Base-by-base conservation (phyloP, 1,284 basidiomycete species). In the Mycena sp. region DNA sequence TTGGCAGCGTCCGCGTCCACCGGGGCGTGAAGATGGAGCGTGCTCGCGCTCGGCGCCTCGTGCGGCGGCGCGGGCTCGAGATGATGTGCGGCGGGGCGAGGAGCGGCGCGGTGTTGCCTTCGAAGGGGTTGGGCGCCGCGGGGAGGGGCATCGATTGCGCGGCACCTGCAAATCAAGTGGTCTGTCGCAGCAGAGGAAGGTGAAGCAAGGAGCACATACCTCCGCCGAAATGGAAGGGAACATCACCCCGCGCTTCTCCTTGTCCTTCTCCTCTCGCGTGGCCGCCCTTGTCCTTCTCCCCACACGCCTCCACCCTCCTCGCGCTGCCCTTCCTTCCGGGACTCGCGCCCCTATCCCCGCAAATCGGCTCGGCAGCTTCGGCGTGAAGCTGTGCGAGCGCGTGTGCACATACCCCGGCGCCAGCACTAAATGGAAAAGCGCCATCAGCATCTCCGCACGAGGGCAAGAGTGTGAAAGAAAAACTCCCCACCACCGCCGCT, bases 321-420 rank as follows among this genome's bases (percentile, higher is more conserved):
- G 46, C 57, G 43, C 64, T 65, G 1, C 81, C 82, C 70, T 89
- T 89, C 40, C 86, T 77, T 67, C 83, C 84, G 0, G 85, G 84
- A 62, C 78, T 82, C 23, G 82, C 77, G 6, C 17, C 51, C 41
- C 57, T 0, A 54, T 2, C 17, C 35, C 32, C 4, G 88, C 81
- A 1, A 90, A 77, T 64, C 90, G 91, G 0, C 89, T 89, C 0
- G 89, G 82, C n/a, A 90, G 74, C 61, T 87, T 88, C 0, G 88
- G 89, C 0, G 88, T 87, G 67, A 91, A 90, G 2, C 88, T 84
- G 67, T 89, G 87, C 30, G 87, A 88, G 35, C 87, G 84, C 25
- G 80, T 81, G 70, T 88, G 87, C 6, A 84, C 80, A 65, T 62
- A 52, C n/a, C n/a, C n/a, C n/a, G n/a, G n/a, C n/a, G n/a, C n/a